Conservation (phyloP, 495 filamentous ascomycete species). For the Rhizodiscina lignyota region DNA sequence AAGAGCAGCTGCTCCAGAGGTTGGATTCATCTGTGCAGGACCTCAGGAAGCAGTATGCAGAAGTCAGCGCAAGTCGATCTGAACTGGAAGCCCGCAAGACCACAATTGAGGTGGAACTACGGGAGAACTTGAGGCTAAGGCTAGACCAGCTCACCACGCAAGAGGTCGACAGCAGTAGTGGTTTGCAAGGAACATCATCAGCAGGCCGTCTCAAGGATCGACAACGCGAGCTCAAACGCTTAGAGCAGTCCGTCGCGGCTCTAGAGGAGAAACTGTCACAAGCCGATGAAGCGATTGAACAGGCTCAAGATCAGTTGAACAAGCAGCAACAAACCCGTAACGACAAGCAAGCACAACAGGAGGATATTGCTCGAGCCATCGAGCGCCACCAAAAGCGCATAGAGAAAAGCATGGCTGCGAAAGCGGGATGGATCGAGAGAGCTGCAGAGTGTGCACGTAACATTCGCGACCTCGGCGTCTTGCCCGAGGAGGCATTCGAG, state of each 20-base stretch:
- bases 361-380: constrained; percentile 64
- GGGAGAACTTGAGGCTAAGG: constrained; percentile 66
- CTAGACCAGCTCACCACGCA: constrained; percentile 75
- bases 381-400: constrained; percentile 79
- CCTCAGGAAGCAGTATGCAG: constrained; percentile 55
- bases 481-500: constrained; percentile 87
- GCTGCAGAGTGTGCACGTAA: constrained; percentile 66
- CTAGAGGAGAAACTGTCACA: constrained; percentile 51
- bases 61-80: constrained; percentile 52
- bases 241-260: constrained; percentile 41
- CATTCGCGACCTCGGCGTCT: constrained; percentile 80
- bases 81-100: constrained; percentile 69
- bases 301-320: constrained; percentile 37
- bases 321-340: constrained; percentile 45
- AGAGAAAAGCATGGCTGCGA: constrained; percentile 82
- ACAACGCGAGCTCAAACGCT: constrained; percentile 65
- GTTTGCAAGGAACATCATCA: constrained; percentile 17
- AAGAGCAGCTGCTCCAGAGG: constrained; percentile 64
- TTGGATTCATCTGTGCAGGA: constrained; percentile 52
- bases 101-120: constrained; percentile 66
- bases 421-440: constrained; percentile 56
- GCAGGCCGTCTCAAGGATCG: constrained; percentile 47
- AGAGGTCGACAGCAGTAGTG: constrained; percentile 47
- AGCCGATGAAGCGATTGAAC: constrained; percentile 56
- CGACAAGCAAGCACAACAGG: constrained; percentile 51